Conservation (phyloP, 257 asterid genomes). For the Lycium ferocissimum region DNA sequence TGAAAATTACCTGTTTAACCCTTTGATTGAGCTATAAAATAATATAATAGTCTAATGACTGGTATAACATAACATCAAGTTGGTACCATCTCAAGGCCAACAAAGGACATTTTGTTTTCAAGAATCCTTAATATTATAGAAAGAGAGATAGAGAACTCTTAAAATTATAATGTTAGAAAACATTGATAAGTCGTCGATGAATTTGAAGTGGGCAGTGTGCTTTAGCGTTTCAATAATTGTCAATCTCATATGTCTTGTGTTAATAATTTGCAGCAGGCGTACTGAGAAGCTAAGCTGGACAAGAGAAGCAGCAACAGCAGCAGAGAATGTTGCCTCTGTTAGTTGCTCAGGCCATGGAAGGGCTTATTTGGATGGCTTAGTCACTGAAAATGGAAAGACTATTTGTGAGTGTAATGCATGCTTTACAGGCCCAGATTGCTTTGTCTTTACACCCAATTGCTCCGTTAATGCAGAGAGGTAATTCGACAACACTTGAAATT, state of each 20-base stretch:
- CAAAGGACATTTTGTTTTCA: not conserved
- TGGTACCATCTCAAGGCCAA: not conserved
- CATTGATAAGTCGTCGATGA: not conserved
- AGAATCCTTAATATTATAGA: not conserved
- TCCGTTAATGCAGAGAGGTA: slow-evolving; percentile 61
- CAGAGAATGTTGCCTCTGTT: slow-evolving; percentile 59
- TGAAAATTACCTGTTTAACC: too few species aligned
- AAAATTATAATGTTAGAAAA: too few species aligned
- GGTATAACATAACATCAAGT: not conserved
- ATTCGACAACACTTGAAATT: not conserved
- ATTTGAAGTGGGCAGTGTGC: not conserved
- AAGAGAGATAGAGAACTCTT: too few species aligned
- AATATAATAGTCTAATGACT: not conserved
- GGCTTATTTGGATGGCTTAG: slow-evolving; percentile 59
- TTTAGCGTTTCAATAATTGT: not conserved
- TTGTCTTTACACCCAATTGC: slow-evolving; percentile 45
- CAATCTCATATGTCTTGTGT: not conserved
- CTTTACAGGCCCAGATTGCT: slow-evolving; percentile 63
- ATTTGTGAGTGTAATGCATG: slow-evolving; percentile 75
- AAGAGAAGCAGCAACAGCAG: slow-evolving; percentile 58
- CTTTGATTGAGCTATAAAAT: not conserved
- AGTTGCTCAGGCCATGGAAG: slow-evolving; percentile 72
- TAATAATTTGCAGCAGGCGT: not conserved
- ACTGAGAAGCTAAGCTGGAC: slow-evolving; percentile 55
- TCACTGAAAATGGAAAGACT: slow-evolving; percentile 37